phyloP scores from a whole-genome alignment of 768 basidiomycete genomes.

The Dacryopinax spathularia region DNA sequence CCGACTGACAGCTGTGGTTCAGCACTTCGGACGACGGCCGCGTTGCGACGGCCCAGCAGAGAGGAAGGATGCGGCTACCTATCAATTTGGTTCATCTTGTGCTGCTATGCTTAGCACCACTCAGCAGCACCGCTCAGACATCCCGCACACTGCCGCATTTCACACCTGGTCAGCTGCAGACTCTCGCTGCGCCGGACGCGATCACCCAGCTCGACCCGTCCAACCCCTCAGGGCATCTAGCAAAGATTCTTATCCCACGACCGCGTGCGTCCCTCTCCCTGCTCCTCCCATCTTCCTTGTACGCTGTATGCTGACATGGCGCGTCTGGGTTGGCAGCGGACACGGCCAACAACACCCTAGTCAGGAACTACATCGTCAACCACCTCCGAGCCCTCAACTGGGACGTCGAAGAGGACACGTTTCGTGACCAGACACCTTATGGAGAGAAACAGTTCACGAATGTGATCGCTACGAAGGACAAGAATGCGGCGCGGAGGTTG shows the following conservation, averaged over 20 bases:
- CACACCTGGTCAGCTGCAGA: background rate
- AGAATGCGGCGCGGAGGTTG: constrained; percentile 62
- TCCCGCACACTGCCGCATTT: background rate
- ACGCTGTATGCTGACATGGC: constrained; percentile 5
- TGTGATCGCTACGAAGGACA: constrained; percentile 89
- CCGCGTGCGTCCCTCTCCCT: constrained; percentile 37
- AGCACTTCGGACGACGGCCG: no score
- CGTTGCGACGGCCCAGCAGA: no score
- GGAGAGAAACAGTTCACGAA: constrained; percentile 73
- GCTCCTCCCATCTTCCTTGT: constrained; percentile 7
- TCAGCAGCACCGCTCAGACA: background rate
- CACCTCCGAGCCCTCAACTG: constrained; percentile 61
- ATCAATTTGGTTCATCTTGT: background rate
- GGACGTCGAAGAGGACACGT: constrained; percentile 77
- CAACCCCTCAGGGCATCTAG: constrained; percentile 58
- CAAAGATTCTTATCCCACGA: constrained; percentile 75
- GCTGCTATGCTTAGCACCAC: background rate
- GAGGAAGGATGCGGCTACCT: background rate
- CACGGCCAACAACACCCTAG: constrained; percentile 63
- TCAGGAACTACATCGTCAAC: constrained; percentile 66
- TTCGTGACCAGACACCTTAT: constrained; percentile 65
- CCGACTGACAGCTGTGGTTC: no score
- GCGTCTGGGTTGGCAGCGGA: constrained; percentile 33
- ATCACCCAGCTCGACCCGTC: constrained; percentile 50
- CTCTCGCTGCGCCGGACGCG: constrained; percentile 39